Base-by-base conservation (phyloP, 2,329 filamentous ascomycete species). In the Geosmithia putterillii region DNA sequence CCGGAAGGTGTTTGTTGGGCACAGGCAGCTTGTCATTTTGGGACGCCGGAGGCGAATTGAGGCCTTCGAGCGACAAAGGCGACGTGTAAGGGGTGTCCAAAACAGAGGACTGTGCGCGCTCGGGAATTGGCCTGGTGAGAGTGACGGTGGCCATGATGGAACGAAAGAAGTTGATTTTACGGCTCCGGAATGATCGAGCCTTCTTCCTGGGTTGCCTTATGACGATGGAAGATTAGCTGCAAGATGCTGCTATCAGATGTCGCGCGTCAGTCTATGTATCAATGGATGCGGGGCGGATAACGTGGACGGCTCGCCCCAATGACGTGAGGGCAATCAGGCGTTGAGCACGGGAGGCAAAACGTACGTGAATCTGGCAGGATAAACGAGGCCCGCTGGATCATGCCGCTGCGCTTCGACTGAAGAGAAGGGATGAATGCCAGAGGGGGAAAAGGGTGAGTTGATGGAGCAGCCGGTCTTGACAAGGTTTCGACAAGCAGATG, bases 1-100 rank as follows among this genome's bases (percentile, higher is more conserved):
- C 69, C n/a, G 89, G 88, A 20, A 95, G 71, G 62, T 95, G 87
- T 62, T 92, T 94, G 65, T 94, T 95, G 9, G 88, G 86, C 20
- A 92, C 70, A 7, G 83, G 53, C 47, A 45, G 57, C 50, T 47
- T 60, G 52, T 45, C 47, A 36, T 47, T 52, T 40, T 52, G 55
- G 42, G 47, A 51, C 41, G 46, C 46, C 43, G 47, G 46, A 43
- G 50, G 25, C 14, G 46, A 38, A 42, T 51, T 52, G 28, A 55
- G 47, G 14, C 54, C 50, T 43, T 62, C 57, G 47, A 70, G 61
- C 22, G 65, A 59, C 45, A 65, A 62, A 25, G 66, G 63, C 37
- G 64, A 61, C 9, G 64, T 58, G 47, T 66, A 55, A 44, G 57
- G 51, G 37, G 56, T 41, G 22, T 51, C 56, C 46, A 70, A 61